phyloP scores from a whole-genome alignment of 495 filamentous ascomycete genomes.

The Penicillium coffeae region DNA sequence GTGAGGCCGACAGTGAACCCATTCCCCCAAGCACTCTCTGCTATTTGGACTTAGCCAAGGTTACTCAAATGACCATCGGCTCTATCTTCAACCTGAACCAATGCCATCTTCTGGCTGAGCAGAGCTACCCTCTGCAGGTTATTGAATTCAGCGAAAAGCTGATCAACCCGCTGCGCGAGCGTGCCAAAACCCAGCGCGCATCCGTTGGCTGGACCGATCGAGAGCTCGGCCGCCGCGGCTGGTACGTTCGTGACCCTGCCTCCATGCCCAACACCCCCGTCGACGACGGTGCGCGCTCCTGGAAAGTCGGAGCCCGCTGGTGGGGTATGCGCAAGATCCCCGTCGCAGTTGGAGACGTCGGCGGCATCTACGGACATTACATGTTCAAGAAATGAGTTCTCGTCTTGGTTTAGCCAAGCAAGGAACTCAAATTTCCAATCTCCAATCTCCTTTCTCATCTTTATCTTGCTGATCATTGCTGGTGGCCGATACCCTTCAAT shows the following conservation, averaged over 20 bases:
- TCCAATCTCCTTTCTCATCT: conserved; percentile 10
- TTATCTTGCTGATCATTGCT: conserved; percentile 9
- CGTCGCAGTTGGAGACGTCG: conserved; percentile 71
- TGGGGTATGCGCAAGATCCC: conserved; percentile 90
- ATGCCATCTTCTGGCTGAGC: conserved; percentile 57
- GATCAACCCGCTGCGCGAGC: conserved; percentile 55
- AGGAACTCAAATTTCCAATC: no score
- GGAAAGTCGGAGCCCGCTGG: conserved; percentile 88
- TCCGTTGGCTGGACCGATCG: conserved; percentile 62
- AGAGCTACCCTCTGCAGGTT: conserved; percentile 71
- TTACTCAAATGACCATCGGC: conserved; percentile 52
- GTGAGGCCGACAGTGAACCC: neutral
- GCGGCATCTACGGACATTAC: conserved; percentile 81
- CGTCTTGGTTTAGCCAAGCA: no score
- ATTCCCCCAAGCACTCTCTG: conserved; percentile 56
- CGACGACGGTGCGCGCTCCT: conserved; percentile 55
- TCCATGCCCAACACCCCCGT: conserved; percentile 28
- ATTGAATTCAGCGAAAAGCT: conserved; percentile 74
- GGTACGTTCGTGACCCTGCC: conserved; percentile 58
- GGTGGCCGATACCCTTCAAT: conserved; percentile 24
- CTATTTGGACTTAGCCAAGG: conserved; percentile 71
- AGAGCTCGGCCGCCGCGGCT: conserved; percentile 66
- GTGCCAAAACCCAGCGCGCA: conserved; percentile 45
- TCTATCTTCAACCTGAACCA: conserved; percentile 56
- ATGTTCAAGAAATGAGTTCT: conserved; percentile 67